Evolutionary conservation across 78 protist species (phyloP).

Genomic region (Protostelium mycophagum): DNA sequence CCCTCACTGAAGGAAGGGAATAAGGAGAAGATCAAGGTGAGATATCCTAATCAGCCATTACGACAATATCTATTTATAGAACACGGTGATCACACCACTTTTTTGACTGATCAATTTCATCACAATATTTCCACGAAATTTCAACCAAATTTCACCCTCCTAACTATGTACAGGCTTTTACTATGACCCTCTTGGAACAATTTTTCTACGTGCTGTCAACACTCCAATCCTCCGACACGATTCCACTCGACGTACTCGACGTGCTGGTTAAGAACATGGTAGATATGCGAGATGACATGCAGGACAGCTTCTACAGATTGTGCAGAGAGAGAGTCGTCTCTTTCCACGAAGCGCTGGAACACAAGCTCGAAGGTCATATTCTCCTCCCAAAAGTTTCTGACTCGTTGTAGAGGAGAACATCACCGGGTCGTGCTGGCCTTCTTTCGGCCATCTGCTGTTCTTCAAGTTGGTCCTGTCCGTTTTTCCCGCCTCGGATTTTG

Average conservation of each 20-base stretch:
- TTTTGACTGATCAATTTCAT: too few relatives aligned
- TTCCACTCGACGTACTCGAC: background rate
- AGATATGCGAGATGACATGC: background rate
- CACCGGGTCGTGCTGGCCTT: constrained; percentile 31
- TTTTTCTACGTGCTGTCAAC: background rate
- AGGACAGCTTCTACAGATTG: background rate
- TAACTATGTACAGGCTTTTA: too few relatives aligned
- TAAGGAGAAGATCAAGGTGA: constrained; percentile 54
- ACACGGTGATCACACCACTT: too few relatives aligned
- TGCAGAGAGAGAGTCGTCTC: background rate
- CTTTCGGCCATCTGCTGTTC: constrained; percentile 18
- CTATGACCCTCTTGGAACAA: background rate
- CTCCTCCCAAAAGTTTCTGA: constrained; percentile 8
- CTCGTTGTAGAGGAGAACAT: constrained; percentile 5
- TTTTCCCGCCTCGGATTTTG: constrained; percentile 51
- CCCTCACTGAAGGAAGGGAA: constrained; percentile 52
- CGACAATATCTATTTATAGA: too few relatives aligned
- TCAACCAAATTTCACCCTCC: background rate
- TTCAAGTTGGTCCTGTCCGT: constrained; percentile 29
- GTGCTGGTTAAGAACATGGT: background rate
- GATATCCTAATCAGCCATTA: constrained; percentile 9
- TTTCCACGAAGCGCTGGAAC: background rate
- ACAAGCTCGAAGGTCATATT: background rate
- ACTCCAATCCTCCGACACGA: background rate
- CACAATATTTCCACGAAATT: too few relatives aligned